These are phyloP conservation scores for Fusarium decemcellulare DNA, from an alignment of 2,329 filamentous ascomycete species.

Conservation along the genomic window DNA sequence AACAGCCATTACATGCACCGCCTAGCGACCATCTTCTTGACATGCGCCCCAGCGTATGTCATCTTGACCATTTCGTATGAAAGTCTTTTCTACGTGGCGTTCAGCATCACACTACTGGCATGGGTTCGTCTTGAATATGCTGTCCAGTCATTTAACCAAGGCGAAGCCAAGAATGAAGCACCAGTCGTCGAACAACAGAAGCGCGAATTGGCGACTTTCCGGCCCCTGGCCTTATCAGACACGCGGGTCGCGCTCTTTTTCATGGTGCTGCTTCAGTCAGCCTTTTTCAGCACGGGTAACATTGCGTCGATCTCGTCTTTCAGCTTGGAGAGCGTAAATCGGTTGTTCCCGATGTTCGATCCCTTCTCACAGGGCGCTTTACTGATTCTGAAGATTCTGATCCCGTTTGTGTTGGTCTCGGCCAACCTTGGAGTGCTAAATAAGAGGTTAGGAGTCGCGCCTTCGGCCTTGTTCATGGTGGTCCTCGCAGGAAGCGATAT, in stretches of 20 bases:
- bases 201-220: constrained; percentile 55
- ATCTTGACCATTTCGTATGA: constrained; percentile 98
- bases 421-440: constrained; percentile 97
- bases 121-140: constrained; percentile 95
- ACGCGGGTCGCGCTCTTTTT: constrained; percentile 93
- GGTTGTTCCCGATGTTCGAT: constrained; percentile 92
- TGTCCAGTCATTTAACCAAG: constrained; percentile 58
- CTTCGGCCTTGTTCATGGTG: constrained; percentile 92
- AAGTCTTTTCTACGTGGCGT: constrained; percentile 94
- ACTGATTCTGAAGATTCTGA: constrained; percentile 89
- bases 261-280: constrained; percentile 93
- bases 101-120: constrained; percentile 83
- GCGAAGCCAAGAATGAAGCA: constrained; percentile 41
- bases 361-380: constrained; percentile 93
- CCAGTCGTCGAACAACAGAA: constrained; percentile 23
- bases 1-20: constrained; percentile 93
- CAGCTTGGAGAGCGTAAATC: constrained; percentile 89
- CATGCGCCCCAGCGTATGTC: constrained; percentile 93
- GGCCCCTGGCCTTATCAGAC: constrained; percentile 85
- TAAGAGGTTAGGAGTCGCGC: constrained; percentile 84
- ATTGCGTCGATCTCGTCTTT: constrained; percentile 95
- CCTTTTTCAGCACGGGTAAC: constrained; percentile 97
- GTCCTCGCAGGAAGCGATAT: constrained; percentile 94
- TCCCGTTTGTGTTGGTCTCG: constrained; percentile 93
- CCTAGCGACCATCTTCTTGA: constrained; percentile 89